These are phyloP conservation scores for Scedosporium dehoogii DNA, from an alignment of 2,329 filamentous ascomycete genomes.

Conservation along the genomic window DNA sequence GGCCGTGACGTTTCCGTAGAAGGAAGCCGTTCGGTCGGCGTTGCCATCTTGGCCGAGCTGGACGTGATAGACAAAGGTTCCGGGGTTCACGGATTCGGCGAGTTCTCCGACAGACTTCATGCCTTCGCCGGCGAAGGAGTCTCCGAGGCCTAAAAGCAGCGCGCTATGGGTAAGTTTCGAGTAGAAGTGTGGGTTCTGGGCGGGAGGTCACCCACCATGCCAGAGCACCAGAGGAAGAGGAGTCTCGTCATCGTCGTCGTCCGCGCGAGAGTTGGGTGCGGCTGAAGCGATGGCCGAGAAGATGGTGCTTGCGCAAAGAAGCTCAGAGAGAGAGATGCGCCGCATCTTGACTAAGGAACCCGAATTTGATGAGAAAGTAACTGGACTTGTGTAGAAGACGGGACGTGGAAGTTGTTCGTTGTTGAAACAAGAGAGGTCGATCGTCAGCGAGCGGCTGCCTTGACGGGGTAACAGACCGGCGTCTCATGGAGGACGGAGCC, in stretches of 20 bases:
- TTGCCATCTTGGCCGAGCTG: constrained; percentile 55
- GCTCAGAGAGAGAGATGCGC: constrained; percentile 6
- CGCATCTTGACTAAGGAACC: constrained; percentile 5
- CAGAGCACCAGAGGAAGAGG: constrained; percentile 87
- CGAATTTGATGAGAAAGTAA: not conserved
- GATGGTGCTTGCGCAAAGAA: constrained; percentile 8
- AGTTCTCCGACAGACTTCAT: constrained; percentile 62
- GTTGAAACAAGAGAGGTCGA: not conserved
- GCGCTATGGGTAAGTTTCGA: constrained; percentile 11
- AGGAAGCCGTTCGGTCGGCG: constrained; percentile 72
- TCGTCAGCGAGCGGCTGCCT: not conserved
- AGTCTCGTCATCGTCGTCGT: constrained; percentile 41
- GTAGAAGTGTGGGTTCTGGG: not conserved
- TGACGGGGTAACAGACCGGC: not conserved
- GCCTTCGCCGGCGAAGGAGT: constrained; percentile 67
- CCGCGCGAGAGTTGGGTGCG: constrained; percentile 12
- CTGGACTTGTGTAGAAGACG: not conserved
- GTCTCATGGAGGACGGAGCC: too few relatives aligned
- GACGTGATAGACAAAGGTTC: constrained; percentile 76
- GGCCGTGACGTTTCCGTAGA: constrained; percentile 78
- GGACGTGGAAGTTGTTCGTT: not conserved
- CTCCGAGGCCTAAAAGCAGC: constrained; percentile 40
- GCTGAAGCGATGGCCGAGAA: constrained; percentile 22
- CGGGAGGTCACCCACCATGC: constrained; percentile 50
- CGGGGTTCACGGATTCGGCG: constrained; percentile 63